Base-by-base conservation (phyloP, 805 yeast genomes). In the Ascoidea asiatica region DNA sequence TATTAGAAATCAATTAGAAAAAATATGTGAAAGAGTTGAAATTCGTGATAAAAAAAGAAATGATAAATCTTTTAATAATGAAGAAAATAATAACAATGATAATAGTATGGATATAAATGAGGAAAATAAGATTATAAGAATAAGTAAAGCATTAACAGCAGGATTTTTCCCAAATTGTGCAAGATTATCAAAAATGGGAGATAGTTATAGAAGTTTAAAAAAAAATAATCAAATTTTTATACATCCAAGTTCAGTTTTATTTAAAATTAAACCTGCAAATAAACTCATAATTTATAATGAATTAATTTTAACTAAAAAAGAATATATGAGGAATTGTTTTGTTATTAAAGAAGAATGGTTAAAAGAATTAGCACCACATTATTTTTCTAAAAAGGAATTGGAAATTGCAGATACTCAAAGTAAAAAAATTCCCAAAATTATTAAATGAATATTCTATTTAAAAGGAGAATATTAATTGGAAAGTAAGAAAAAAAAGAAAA, bases 201-300 rank as follows among this genome's bases (percentile, higher is more conserved):
- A 79, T 44, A 69, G 76, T 37, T 85, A 81, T 56, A 64, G 71
- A 41, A 72, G 83, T 2, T 56, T 81, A 33, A 76, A 76, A 51
- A 79, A 78, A 49, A 79, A 79, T 37, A 81, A 84, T 48, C 72
- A 77, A n/a, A 90, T 87, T 1, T 71, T 66, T 54, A 69, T 90
- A 29, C 98, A 90, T 54, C 98, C 98, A 0, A 81, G 95, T 0
- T 83, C 95, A 0, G 75, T 79, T 0, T 56, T 90, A 23, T 77
- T 73, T 53, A 65, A 68, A 11, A 63, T 65, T 11, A 79, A 76
- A 47, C 94, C 92, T 19, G 89, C 88, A 0, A 81, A 89, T 3
- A 81, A 75, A 50, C 65, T 75, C 44, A 66, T 92, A 5, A 65
- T 90, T 15, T 92, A 86, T 58, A 87, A 88, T 54, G 94, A 90